Conservation (phyloP, 108 stramenopile genomes). For the Fistulifera solaris region DNA sequence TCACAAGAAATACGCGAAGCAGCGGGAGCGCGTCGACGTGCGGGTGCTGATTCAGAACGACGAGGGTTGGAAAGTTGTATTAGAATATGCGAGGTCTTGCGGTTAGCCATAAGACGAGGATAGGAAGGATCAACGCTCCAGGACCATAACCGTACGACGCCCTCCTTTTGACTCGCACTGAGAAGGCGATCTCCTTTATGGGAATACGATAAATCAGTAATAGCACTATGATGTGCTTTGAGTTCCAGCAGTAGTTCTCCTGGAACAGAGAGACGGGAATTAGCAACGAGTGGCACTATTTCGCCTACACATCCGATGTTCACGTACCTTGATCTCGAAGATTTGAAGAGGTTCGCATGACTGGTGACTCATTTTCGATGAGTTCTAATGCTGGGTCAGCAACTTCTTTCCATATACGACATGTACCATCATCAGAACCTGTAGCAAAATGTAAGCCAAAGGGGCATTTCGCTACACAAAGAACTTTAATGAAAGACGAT, state of each 20-base stretch:
- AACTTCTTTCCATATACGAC: constrained; percentile 71
- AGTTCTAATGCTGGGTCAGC: constrained; percentile 45
- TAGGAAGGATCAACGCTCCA: constrained; percentile 26
- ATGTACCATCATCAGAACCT: constrained; percentile 85
- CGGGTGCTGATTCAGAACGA: constrained; percentile 4
- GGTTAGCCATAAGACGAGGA: too few species aligned
- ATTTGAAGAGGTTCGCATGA: too few species aligned
- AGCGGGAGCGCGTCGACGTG: constrained; percentile 19
- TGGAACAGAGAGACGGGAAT: too few species aligned
- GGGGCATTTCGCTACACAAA: constrained; percentile 81
- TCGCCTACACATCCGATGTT: neutral
- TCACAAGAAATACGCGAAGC: constrained; percentile 49
- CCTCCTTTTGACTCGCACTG: constrained; percentile 81
- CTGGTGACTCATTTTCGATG: constrained; percentile 17
- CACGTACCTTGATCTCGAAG: too few species aligned
- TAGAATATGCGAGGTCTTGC: constrained; percentile 18
- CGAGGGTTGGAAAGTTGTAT: constrained; percentile 29
- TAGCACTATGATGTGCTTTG: constrained; percentile 65
- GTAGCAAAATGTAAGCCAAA: constrained; percentile 80
- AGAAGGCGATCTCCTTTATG: constrained; percentile 64
- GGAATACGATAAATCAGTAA: constrained; percentile 78
- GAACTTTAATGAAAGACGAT: constrained; percentile 57
- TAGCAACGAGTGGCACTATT: neutral
- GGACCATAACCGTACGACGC: constrained; percentile 70
- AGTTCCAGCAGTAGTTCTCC: constrained; percentile 30